These are phyloP conservation scores for Blastomyces gilchristii DNA, from an alignment of 2,329 filamentous ascomycete genomes.

Conservation along the genomic window DNA sequence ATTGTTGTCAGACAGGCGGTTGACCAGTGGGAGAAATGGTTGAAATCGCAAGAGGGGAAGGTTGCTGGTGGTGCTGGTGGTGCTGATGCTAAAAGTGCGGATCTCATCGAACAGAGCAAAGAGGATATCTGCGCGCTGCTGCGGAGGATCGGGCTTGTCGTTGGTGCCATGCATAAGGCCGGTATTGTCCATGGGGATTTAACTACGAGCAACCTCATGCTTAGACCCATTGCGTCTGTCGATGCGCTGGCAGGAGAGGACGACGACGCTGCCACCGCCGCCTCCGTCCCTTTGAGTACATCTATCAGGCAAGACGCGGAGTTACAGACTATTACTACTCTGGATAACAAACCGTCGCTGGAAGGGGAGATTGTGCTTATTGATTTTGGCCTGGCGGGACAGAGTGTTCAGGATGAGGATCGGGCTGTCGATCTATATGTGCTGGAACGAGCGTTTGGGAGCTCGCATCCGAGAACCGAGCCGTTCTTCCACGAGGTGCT, in stretches of 20 bases:
- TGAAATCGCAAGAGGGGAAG: constrained; percentile 23
- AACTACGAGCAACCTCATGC: constrained; percentile 95
- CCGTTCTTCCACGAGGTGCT: constrained; percentile 64
- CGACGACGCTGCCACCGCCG: constrained; percentile 11
- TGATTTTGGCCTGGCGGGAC: constrained; percentile 82
- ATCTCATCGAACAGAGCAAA: constrained; percentile 35
- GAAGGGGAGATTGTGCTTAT: constrained; percentile 78
- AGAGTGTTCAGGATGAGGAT: constrained; percentile 78
- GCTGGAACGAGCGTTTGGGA: constrained; percentile 84
- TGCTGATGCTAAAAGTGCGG: constrained; percentile 17
- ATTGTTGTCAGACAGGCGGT: constrained; percentile 58
- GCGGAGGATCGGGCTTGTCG: constrained; percentile 56
- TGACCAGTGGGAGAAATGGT: constrained; percentile 54
- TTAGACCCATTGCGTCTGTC: constrained; percentile 39
- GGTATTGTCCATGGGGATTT: constrained; percentile 90
- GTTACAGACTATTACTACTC: background rate
- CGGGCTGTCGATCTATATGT: constrained; percentile 94
- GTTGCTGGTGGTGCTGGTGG: constrained; percentile 14
- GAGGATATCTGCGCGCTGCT: constrained; percentile 52
- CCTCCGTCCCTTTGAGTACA: constrained; percentile 5
- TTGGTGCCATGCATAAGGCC: constrained; percentile 68
- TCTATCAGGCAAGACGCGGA: background rate
- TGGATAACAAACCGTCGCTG: constrained; percentile 24
- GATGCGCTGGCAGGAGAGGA: constrained; percentile 11
- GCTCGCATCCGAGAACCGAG: constrained; percentile 83